A percentile compares a stretch with the other conserved stretches of the same genome.
Evolutionary conservation across 139 green algal species (phyloP).

Genomic region (Haematococcus sp.): DNA sequence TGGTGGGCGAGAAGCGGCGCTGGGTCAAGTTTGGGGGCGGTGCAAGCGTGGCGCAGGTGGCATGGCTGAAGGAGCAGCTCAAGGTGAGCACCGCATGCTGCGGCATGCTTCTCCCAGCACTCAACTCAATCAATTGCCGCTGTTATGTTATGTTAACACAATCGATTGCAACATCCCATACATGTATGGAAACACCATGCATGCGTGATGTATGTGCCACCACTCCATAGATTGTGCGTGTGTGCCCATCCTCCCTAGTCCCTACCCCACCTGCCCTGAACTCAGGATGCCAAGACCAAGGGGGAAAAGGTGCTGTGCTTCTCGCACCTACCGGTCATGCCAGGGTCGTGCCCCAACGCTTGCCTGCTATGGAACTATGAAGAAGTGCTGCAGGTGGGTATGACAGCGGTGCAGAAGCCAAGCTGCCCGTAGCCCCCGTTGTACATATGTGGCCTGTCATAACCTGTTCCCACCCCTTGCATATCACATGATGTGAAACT

Average conservation of each 20-base stretch:
- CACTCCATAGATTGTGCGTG: too few relatives aligned
- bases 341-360: conserved; percentile 37
- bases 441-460: too few relatives aligned
- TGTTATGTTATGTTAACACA: too few relatives aligned
- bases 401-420: neutral
- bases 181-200: neutral
- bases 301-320: conserved; percentile 50
- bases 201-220: neutral
- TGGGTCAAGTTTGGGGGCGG: conserved; percentile 86
- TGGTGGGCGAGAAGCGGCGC: conserved; percentile 50
- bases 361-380: conserved; percentile 79
- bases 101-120: neutral
- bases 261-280: too few relatives aligned
- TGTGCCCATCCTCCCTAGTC: too few relatives aligned
- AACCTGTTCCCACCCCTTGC: neutral
- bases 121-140: neutral
- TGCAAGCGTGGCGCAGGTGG: conserved; percentile 60
- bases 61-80: conserved; percentile 61
- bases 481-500: conserved; percentile 5
- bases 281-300: conserved; percentile 10
- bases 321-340: conserved; percentile 46
- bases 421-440: too few relatives aligned
- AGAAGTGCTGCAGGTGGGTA: conserved; percentile 3
- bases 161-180: conserved; percentile 5
- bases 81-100: conserved; percentile 23